Conservation (phyloP, 1,284 basidiomycete species). For the Inonotus hispidus region DNA sequence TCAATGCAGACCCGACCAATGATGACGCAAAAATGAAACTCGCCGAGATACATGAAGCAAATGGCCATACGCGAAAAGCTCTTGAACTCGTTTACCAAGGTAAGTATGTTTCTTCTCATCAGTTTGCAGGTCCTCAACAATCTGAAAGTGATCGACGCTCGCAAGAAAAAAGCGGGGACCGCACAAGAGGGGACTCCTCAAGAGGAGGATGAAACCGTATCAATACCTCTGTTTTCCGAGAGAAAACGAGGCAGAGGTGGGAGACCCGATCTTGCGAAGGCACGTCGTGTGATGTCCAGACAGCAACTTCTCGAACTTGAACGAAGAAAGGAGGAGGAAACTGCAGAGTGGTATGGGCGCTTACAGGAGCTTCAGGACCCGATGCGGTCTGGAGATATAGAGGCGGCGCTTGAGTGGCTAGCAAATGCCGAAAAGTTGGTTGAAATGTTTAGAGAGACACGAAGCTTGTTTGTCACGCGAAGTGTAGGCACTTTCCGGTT, state of each 20-base stretch:
- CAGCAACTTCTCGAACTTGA: conserved; percentile 57
- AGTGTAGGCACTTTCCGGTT: neutral
- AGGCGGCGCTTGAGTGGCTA: conserved; percentile 66
- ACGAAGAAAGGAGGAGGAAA: conserved; percentile 57
- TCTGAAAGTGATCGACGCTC: conserved; percentile 57
- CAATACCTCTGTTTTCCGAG: conserved; percentile 58
- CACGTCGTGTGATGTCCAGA: conserved; percentile 42
- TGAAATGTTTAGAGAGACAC: conserved; percentile 84
- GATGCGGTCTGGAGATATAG: conserved; percentile 34
- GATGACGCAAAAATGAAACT: conserved; percentile 84
- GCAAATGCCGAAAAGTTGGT: conserved; percentile 80
- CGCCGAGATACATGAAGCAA: conserved; percentile 83
- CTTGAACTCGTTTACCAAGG: conserved; percentile 85
- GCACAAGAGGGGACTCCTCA: conserved; percentile 18
- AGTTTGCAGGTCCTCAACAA: neutral
- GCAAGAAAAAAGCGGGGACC: conserved; percentile 43
- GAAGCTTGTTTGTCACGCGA: conserved; percentile 61
- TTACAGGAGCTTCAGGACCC: conserved; percentile 43
- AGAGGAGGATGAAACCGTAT: conserved; percentile 23
- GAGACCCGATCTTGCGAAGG: conserved; percentile 27
- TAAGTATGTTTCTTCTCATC: conserved; percentile 26
- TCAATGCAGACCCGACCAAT: conserved; percentile 66
- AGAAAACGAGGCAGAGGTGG: conserved; percentile 33
- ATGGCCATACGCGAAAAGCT: conserved; percentile 77
- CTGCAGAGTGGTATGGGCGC: conserved; percentile 42